Evolutionary conservation across 495 filamentous ascomycete genomes (phyloP).

Genomic region (Ramalina peruviana): DNA sequence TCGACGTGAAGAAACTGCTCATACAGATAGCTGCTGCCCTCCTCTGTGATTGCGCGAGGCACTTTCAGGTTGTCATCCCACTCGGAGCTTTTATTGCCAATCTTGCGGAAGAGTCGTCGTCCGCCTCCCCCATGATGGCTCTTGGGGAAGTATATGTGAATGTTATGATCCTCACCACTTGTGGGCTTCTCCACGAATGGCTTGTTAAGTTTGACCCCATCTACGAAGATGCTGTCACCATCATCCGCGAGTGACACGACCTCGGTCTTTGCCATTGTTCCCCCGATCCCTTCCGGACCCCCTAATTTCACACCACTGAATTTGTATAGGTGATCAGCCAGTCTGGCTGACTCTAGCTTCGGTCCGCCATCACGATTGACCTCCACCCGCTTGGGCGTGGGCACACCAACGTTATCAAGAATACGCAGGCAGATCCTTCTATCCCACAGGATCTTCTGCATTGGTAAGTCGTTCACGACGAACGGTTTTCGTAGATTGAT

Average conservation of each 20-base stretch:
- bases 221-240: conserved; percentile 74
- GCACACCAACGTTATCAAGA: conserved; percentile 75
- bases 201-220: conserved; percentile 68
- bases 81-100: conserved; percentile 96
- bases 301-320: conserved; percentile 68
- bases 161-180: conserved; percentile 98
- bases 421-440: conserved; percentile 76
- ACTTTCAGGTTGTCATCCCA: conserved; percentile 60
- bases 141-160: conserved; percentile 89
- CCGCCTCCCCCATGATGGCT: conserved; percentile 63
- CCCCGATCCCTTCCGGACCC: conserved; percentile 57
- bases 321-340: conserved; percentile 63
- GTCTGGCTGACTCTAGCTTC: conserved; percentile 53
- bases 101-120: conserved; percentile 83
- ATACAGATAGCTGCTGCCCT: conserved; percentile 75
- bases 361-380: conserved; percentile 92
- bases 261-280: conserved; percentile 39
- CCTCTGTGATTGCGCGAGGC: conserved; percentile 69
- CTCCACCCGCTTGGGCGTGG: conserved; percentile 79
- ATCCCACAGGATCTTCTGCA: conserved; percentile 98
- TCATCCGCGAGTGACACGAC: conserved; percentile 74
- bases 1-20: conserved; percentile 93
- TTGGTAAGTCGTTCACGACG: conserved; percentile 91
- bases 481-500: conserved; percentile 83
- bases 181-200: conserved; percentile 97